phyloP scores from a whole-genome alignment of 345 rosid genomes.

The Pistacia integerrima region DNA sequence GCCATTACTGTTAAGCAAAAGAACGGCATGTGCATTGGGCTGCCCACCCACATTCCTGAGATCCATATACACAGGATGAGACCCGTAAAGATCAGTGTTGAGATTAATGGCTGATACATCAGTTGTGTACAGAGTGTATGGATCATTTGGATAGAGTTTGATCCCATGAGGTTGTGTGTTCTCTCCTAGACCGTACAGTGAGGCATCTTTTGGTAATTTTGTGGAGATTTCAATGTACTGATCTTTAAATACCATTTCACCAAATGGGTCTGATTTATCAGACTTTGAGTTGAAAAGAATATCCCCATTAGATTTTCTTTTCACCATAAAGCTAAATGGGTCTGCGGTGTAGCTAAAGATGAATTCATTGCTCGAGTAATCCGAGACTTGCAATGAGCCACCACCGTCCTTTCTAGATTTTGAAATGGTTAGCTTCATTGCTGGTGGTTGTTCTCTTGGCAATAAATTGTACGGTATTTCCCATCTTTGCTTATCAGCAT shows the following conservation, averaged over 20 bases:
- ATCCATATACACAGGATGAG: slow-evolving; percentile 97
- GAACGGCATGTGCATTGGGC: slow-evolving; percentile 71
- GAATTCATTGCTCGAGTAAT: slow-evolving; percentile 64
- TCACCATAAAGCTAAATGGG: slow-evolving; percentile 91
- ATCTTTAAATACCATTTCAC: slow-evolving; percentile 83
- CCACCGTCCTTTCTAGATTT: slow-evolving; percentile 52
- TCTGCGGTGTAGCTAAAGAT: slow-evolving; percentile 61
- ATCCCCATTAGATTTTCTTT: slow-evolving; percentile 73
- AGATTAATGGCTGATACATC: slow-evolving; percentile 82
- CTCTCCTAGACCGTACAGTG: slow-evolving; percentile 90
- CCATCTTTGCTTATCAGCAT: slow-evolving; percentile 88
- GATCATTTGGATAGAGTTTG: slow-evolving; percentile 85
- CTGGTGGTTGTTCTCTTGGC: slow-evolving; percentile 73
- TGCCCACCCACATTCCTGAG: slow-evolving; percentile 76
- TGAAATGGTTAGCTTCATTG: slow-evolving; percentile 44
- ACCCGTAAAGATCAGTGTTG: slow-evolving; percentile 89
- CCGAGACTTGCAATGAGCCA: slow-evolving; percentile 31
- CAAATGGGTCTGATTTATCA: slow-evolving; percentile 46
- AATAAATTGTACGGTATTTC: slow-evolving; percentile 89
- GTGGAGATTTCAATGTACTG: slow-evolving; percentile 97
- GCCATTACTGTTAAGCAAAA: slow-evolving; percentile 88
- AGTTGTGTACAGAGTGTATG: slow-evolving; percentile 85
- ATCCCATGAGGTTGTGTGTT: slow-evolving; percentile 95
- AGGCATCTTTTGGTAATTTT: slow-evolving; percentile 72
- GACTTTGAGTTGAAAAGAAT: slow-evolving; percentile 80